phyloP scores from a whole-genome alignment of 768 basidiomycete species.

The Pleurotus eryngii region DNA sequence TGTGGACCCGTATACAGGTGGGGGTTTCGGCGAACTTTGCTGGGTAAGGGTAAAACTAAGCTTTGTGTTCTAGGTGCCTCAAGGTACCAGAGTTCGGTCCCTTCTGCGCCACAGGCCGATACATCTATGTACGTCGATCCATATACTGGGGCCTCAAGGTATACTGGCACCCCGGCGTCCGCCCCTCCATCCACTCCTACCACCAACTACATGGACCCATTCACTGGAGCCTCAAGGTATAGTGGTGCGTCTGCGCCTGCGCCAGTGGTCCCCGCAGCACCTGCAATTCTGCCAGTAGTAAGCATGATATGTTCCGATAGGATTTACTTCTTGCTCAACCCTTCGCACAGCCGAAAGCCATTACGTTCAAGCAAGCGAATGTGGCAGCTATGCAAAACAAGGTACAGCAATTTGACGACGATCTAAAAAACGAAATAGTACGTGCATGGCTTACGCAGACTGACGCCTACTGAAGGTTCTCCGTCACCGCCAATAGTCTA shows the following conservation, averaged over 20 bases:
- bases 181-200: slow-evolving; percentile 27
- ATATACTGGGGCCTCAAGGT: slow-evolving; percentile 57
- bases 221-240: slow-evolving; percentile 68
- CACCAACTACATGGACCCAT: slow-evolving; percentile 55
- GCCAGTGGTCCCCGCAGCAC: slow-evolving; percentile 25
- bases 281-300: slow-evolving; percentile 54
- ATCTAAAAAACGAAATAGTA: slow-evolving; percentile 66
- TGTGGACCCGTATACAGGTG: slow-evolving; percentile 89
- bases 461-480: neutral
- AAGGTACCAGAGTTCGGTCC: neutral
- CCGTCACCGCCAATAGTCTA: slow-evolving; percentile 44
- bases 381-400: slow-evolving; percentile 79
- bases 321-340: neutral
- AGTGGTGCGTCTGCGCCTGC: slow-evolving; percentile 37
- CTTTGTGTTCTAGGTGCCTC: slow-evolving; percentile 6
- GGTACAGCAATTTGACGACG: slow-evolving; percentile 70
- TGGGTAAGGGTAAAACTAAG: slow-evolving; percentile 17
- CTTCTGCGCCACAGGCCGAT: neutral
- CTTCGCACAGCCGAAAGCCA: slow-evolving; percentile 47
- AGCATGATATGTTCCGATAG: slow-evolving; percentile 11
- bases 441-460: slow-evolving; percentile 17
- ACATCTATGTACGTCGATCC: slow-evolving; percentile 8
- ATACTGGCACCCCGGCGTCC: slow-evolving; percentile 37
- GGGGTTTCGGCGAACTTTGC: neutral
- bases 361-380: slow-evolving; percentile 83